Evolutionary conservation across 192 early-diverging fungal species (phyloP), one percentile per base, ranked within the genome.

Genomic region (Mortierella alpina): DNA sequence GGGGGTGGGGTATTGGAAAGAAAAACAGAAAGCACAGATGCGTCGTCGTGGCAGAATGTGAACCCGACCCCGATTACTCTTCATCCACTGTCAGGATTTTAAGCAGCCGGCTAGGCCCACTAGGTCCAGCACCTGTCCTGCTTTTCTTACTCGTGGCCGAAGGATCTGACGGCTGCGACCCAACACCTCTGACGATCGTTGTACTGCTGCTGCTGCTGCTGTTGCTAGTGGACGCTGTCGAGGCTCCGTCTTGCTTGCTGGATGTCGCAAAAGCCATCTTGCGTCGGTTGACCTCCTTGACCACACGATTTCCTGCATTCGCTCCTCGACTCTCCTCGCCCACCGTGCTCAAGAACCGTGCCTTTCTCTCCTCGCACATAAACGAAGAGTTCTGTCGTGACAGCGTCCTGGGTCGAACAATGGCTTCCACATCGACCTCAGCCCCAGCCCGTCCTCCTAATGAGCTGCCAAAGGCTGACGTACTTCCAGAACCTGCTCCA

Each of bases 261-360:
- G 56, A 23, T 4, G 77, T 47, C 9, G 65, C 77, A 61, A 80
- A 80, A 7, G 77, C 66, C 70, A 72, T 68, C 54, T 52, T 68
- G 20, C 77, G 69, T 4, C 70, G 70, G 31, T 72, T 80, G 9
- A 67, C 70, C 11, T 80, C 77, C 48, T 70, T 70, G 10, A 72
- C 70, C 31, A 71, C 59, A 11, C 68, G 59, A 47, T 45, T 62
- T 8, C 66, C 52, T 15, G 55, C 54, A 15, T 57, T 59, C 0
- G 42, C 57, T 7, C 58, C 57, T 6, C 59, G 41, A 18, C 46
- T 50, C 22, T 80, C 77, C 13, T 80, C 77, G n/a, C 77, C 77
- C 6, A 80, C 66, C 6, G 77, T 66, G 40, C 59, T 67, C 59
- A 80, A 14, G 59, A 80, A 80, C 10, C 62, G 60, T 1, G 17